Conservation (phyloP, 2,329 filamentous ascomycete genomes). For the Zymoseptoria pseudotritici region DNA sequence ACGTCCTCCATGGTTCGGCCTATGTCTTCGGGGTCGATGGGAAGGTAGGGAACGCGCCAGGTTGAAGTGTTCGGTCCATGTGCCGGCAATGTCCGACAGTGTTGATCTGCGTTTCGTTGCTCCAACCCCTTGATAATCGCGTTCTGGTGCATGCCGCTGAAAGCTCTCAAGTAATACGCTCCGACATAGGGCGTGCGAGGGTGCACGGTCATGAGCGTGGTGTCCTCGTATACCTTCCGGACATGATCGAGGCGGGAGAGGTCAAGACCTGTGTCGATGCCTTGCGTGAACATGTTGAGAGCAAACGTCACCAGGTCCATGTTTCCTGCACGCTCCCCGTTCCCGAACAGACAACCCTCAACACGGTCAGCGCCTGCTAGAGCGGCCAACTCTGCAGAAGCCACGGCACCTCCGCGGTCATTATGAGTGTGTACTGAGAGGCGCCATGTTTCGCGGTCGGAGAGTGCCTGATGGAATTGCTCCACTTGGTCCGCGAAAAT, state of each 20-base stretch:
- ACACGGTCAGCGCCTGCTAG: not conserved
- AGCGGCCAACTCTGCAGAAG: not conserved
- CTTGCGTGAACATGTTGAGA: not conserved
- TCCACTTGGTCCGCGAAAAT: not conserved
- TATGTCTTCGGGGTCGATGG: too few relatives aligned
- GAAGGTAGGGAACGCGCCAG: too few relatives aligned
- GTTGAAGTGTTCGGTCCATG: not conserved
- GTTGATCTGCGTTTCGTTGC: too few relatives aligned
- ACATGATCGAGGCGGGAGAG: not conserved
- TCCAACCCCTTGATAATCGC: not conserved
- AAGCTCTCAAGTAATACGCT: not conserved
- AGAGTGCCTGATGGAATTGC: not conserved
- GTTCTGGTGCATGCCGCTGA: not conserved
- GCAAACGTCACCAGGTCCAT: not conserved
- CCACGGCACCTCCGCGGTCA: not conserved
- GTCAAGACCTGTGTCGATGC: not conserved
- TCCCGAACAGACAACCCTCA: not conserved
- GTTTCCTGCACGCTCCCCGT: not conserved
- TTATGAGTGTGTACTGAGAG: not conserved
- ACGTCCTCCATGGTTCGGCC: too few relatives aligned
- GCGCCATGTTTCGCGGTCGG: not conserved
- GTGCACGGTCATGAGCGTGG: not conserved
- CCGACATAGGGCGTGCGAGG: not conserved
- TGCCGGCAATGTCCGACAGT: too few relatives aligned
- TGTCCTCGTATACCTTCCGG: not conserved